Evolutionary conservation across 2,329 filamentous ascomycete species (phyloP), one percentile per base, ranked within the genome.

Genomic region (Aureobasidium vineae): DNA sequence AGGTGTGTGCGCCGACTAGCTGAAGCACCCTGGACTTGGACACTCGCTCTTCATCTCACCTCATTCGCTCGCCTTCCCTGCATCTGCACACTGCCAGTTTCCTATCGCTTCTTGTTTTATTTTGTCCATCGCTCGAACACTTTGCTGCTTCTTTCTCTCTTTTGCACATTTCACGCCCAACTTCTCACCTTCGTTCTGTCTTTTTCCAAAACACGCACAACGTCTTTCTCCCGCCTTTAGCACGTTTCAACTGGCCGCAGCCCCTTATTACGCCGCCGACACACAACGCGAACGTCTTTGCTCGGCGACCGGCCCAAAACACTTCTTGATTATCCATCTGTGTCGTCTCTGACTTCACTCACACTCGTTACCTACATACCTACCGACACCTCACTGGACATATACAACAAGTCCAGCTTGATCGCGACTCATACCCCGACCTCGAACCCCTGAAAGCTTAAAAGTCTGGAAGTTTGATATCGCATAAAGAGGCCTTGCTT

Each of bases 181-280:
- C 33, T n/a, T 63, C 28, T 31, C 23, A 36, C 43, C 59, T 63
- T 52, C 13, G 21, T 36, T 41, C 45, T 63, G 59, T 63, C 59
- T 63, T 45, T 52, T 40, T 63, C 59, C 59, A 38, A 63, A 52
- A 63, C 59, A 63, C 45, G 5, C 57, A 63, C 43, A 63, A 40
- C 45, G 59, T 63, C 33, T n/a, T 63, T 52, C 45, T 63, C 47
- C 59, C 41, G 47, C 59, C 21, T 54, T 52, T 63, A 63, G 59
- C 31, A 45, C 59, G 59, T 63, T 63, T 54, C 61, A 54, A 54
- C 47, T 21, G 36, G 23, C 61, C 61, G 57, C 43, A 53, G 31
- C 61, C 61, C 61, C 61, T 54, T 43, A 53, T 64, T 49, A 36
- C 61, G 61, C 61, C 49, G 59, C 59, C 61, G 49, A 53, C 49